Base-by-base conservation (phyloP, 2,329 filamentous ascomycete species). In the Stachybotrys chartarum region DNA sequence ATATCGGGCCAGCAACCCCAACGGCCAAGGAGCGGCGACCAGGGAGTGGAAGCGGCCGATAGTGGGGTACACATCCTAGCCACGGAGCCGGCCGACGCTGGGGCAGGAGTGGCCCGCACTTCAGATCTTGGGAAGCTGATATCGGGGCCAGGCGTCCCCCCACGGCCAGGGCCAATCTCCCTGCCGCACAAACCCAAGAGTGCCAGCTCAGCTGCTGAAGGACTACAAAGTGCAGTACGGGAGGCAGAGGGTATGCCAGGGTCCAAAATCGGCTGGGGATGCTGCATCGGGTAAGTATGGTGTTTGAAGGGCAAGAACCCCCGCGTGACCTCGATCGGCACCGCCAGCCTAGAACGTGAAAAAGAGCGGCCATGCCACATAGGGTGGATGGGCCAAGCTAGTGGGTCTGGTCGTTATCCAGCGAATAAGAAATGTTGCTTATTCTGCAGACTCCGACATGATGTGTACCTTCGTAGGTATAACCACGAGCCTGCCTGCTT, bases 61-160 rank as follows among this genome's bases (percentile, higher is more conserved):
- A 56, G 55, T 62, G 61, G 63, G 62, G 61, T 42, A 42, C 35
- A 10, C 3, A 42, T 42, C 35, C 50, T 52, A 52, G 54, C 35
- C 47, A 55, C 67, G 67, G 67, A 70, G 67, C 67, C 66, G 67
- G 67, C 67, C 67, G 67, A 62, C 16, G 17, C 47, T 50, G 16
- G 11, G 47, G 7, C 17, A 18, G 47, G 47, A 30, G 47, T 18
- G 14, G 47, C 18, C 18, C 47, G 47, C 30, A 50, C 8, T 32
- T 32, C 11, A 51, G 50, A 42, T 42, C 35, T 42, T 24, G 24
- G 35, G 35, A 42, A 6, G 35, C 14, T 14, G 8, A 14, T 42
- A 42, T 10, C 35, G 35, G 35, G 35, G 35, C 7, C 35, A 39
- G n/a, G n/a, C n/a, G n/a, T n/a, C 12, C 35, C 35, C 35, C 35